Conservation (phyloP, 129 eudicot genomes). For the Escallonia rubra region DNA sequence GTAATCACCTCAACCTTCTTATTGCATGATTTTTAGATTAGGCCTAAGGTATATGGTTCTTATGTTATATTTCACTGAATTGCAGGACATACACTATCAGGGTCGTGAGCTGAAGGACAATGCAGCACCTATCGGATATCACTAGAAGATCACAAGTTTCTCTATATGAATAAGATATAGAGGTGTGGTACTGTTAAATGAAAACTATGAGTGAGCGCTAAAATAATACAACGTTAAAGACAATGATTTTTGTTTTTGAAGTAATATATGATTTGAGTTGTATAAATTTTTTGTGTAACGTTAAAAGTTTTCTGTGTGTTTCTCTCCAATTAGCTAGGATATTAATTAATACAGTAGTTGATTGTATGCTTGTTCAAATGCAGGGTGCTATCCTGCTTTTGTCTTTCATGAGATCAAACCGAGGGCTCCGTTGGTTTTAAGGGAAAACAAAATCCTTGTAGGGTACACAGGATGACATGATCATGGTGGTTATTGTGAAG, state of each 20-base stretch:
- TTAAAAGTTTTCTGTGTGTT: too few relatives aligned
- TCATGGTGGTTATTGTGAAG: too few relatives aligned
- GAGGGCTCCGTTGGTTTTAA: conserved; percentile 1
- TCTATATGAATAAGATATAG: not conserved
- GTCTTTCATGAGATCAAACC: not conserved
- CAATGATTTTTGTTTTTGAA: too few relatives aligned
- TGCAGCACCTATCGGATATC: conserved; percentile 93
- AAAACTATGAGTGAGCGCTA: too few relatives aligned
- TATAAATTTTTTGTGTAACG: too few relatives aligned
- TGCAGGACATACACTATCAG: conserved; percentile 90
- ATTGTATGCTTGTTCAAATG: not conserved
- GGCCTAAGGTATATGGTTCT: not conserved
- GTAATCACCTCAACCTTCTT: conserved; percentile 17
- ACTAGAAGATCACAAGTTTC: conserved; percentile 25
- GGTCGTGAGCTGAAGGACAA: conserved; percentile 82
- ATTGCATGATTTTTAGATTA: not conserved
- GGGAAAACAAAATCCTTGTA: not conserved
- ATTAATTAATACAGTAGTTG: not conserved
- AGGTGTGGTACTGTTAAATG: not conserved
- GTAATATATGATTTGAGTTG: too few relatives aligned
- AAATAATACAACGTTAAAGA: too few relatives aligned
- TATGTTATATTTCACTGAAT: not conserved
- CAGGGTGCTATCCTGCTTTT: conserved; percentile 5
- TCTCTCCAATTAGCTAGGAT: too few relatives aligned
- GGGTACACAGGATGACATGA: not conserved